A percentile compares a stretch with the other conserved stretches of the same genome.
Conservation (phyloP, 192 early-diverging fungal species). For the Coemansia sp. region DNA sequence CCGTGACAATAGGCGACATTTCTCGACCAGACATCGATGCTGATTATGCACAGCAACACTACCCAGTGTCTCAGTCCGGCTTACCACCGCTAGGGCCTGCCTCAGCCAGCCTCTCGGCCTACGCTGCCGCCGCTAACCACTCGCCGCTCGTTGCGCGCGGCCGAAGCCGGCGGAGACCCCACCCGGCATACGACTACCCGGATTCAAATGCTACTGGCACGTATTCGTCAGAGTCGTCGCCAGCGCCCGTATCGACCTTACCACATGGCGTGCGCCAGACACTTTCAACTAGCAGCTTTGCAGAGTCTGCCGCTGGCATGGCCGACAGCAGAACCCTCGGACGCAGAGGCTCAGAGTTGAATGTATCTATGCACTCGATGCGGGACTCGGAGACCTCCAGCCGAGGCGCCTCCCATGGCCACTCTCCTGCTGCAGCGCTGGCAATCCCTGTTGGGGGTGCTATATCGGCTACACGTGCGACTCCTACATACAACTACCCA, state of each 20-base stretch:
- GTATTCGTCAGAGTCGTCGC: slow-evolving; percentile 29
- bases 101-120: slow-evolving; percentile 30
- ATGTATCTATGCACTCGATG: slow-evolving; percentile 21
- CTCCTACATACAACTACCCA: slow-evolving; percentile 40
- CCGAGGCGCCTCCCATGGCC: slow-evolving; percentile 7
- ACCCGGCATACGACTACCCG: slow-evolving; percentile 39
- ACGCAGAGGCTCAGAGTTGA: slow-evolving; percentile 26
- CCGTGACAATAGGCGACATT: slow-evolving; percentile 19
- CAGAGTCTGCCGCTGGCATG: slow-evolving; percentile 13
- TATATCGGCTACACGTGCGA: neutral
- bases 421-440: slow-evolving; percentile 17
- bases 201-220: slow-evolving; percentile 21
- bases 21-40: neutral
- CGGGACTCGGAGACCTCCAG: slow-evolving; percentile 22
- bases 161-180: slow-evolving; percentile 34
- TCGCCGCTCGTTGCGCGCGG: slow-evolving; percentile 35
- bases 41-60: slow-evolving; percentile 23
- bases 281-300: slow-evolving; percentile 22
- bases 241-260: slow-evolving; percentile 13
- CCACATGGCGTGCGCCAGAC: slow-evolving; percentile 29
- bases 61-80: slow-evolving; percentile 49
- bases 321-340: slow-evolving; percentile 12
- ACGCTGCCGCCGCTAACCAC: slow-evolving; percentile 18
- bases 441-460: neutral
- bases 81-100: slow-evolving; percentile 42